Evolutionary conservation across 2,329 filamentous ascomycete species (phyloP), one percentile per base, ranked within the genome.

Genomic region (Pseudogymnoascus sp.): DNA sequence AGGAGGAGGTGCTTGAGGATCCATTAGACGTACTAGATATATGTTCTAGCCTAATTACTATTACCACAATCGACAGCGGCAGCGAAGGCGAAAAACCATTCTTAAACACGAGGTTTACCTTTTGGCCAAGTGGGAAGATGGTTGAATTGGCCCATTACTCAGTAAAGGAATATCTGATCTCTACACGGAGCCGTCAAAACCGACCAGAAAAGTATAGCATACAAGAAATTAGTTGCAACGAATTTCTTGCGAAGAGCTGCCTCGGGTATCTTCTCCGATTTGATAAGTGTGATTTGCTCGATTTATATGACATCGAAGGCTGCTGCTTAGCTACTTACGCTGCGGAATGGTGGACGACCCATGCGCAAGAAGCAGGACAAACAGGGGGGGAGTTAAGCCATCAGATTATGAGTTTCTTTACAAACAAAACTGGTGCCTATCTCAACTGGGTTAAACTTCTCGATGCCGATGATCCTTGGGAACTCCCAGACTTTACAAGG

Each of bases 71-170:
- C 26, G 11, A 26, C 26, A 16, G 10, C 3, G 14, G 11, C 26
- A 14, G 3, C n/a, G 1, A 10, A 23, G 45, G n/a, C n/a, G n/a
- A n/a, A n/a, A n/a, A n/a, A n/a, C n/a, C n/a, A n/a, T n/a, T n/a
- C n/a, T n/a, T n/a, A n/a, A n/a, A n/a, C n/a, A n/a, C n/a, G n/a
- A n/a, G n/a, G n/a, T n/a, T n/a, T n/a, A n/a, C n/a, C n/a, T n/a
- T n/a, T n/a, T n/a, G n/a, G n/a, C n/a, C n/a, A 7, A 52, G 29
- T 23, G n/a, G 45, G 21, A 31, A 8, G 45, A 19, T 23, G 45
- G 21, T 52, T 3, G 21, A 35, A 33, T 64, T 74, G 6, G 69
- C 71, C 6, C 71, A 75, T 67, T 71, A 69, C 16, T 72, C 70
- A 10, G 69, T 72, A 19, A 72, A 70, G 62, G 70, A 73, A 33